These are phyloP conservation scores for Phialemonium atrogriseum DNA, from an alignment of 2,329 filamentous ascomycete species.

Conservation along the genomic window DNA sequence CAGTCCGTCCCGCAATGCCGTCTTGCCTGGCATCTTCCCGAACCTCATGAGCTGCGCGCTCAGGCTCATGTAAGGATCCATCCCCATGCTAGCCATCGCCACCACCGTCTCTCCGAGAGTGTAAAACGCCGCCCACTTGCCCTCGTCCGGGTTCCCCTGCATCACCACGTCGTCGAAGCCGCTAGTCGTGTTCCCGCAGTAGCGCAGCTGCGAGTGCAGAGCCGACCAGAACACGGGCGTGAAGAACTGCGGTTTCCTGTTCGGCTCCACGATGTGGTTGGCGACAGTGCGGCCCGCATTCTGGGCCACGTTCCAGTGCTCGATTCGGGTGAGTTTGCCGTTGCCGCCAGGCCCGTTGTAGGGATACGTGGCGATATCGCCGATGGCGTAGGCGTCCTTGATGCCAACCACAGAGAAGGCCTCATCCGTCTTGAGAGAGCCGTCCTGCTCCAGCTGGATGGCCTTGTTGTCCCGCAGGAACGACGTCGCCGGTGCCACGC, in stretches of 20 bases:
- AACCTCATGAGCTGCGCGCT: conserved; percentile 76
- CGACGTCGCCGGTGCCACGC: conserved; percentile 76
- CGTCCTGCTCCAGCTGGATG: conserved; percentile 69
- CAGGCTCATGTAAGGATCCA: conserved; percentile 80
- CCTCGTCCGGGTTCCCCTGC: conserved; percentile 65
- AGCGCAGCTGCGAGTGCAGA: conserved; percentile 78
- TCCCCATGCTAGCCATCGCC: conserved; percentile 83
- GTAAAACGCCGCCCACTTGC: conserved; percentile 86
- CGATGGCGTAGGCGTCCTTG: conserved; percentile 82
- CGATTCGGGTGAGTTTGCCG: conserved; percentile 69
- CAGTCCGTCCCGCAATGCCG: conserved; percentile 57
- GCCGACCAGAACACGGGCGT: conserved; percentile 98
- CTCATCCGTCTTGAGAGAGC: conserved; percentile 76
- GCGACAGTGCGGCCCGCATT: conserved; percentile 80
- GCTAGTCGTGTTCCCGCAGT: conserved; percentile 76
- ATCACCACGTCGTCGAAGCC: conserved; percentile 85
- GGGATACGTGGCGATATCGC: conserved; percentile 91
- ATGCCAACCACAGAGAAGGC: conserved; percentile 68
- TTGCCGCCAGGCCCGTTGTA: conserved; percentile 84
- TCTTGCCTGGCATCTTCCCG: conserved; percentile 76
- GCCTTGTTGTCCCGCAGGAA: conserved; percentile 67
- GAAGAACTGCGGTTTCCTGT: conserved; percentile 58
- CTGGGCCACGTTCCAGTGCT: conserved; percentile 98
- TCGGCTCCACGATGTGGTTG: conserved; percentile 61
- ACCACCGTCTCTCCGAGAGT: conserved; percentile 78